Base-by-base conservation (phyloP, 345 rosid species). In the Linum usitatissimum region DNA sequence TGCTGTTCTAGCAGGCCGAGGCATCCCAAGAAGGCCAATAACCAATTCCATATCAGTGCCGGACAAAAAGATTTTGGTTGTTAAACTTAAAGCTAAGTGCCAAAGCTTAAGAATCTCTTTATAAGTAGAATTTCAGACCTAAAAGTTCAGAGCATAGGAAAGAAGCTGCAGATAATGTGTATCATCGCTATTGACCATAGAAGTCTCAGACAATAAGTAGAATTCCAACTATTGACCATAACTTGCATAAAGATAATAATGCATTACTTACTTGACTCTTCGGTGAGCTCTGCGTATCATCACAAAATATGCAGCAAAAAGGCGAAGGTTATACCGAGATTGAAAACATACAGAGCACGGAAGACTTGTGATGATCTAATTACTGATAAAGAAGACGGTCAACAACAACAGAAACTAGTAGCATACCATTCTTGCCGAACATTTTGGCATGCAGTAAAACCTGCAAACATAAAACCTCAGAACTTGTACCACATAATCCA, bases 241-340 rank as follows among this genome's bases (percentile, higher is more conserved):
- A 23, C 1, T 45, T 45, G 9, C 12, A 45, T 45, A 3, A 45
- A 45, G 51, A 45, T 45, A 10, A 45, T 10, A 8, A 45, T 45
- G 17, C 3, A 3, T 48, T 63, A 72, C 99, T 86, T 84, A 93
- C 99, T 87, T 81, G 71, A 76, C 68, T 93, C 99, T 79, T 86
- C 85, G 1, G 92, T 95, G 79, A 93, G 86, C 68, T 84, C 99
- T 93, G 95, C 77, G 70, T 72, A 48, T 67, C 81, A 72, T 30
- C 59, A 18, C 57, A 39, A 54, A 63, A 72, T 80, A 85, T 77
- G 81, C 76, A 74, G 68, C 61, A 51, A 59, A 39, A 58, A 58
- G 15, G 39, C 60, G 39, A 56, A 23, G 1, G 55, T 56, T 21
- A 65, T n/a, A 51, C n/a, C 36, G 28, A 30, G 45, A 15, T 59